phyloP scores from a whole-genome alignment of 2,329 filamentous ascomycete species.

The Blumeriella jaapii region DNA sequence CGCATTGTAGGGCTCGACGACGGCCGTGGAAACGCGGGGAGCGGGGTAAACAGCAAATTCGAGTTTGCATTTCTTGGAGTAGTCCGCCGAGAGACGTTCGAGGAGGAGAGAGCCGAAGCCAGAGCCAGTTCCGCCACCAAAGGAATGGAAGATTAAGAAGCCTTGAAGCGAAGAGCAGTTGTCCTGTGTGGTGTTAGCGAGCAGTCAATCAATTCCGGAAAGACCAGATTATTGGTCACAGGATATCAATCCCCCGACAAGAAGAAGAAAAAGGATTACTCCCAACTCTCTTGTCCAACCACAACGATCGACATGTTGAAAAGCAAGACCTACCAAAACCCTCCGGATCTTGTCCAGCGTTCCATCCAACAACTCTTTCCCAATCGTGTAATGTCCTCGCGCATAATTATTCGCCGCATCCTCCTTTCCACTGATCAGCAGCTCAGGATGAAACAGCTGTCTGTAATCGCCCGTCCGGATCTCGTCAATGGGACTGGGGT shows the following conservation, averaged over 20 bases:
- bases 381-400: constrained; percentile 57
- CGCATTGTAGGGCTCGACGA: constrained; percentile 58
- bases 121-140: constrained; percentile 56
- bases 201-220: too few species aligned
- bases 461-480: constrained; percentile 52
- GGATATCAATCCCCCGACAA: too few species aligned
- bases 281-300: neutral
- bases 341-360: constrained; percentile 54
- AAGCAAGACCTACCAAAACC: constrained; percentile 38
- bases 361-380: constrained; percentile 53
- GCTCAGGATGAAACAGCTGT: constrained; percentile 53
- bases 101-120: constrained; percentile 54
- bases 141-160: constrained; percentile 59
- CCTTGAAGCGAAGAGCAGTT: constrained; percentile 56
- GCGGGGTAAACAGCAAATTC: constrained; percentile 57
- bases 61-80: constrained; percentile 57
- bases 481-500: constrained; percentile 57
- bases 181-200: constrained; percentile 36
- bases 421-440: constrained; percentile 56
- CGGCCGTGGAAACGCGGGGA: constrained; percentile 51
- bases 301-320: neutral
- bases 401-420: constrained; percentile 62
- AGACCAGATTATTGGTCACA: too few species aligned
- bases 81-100: constrained; percentile 52
- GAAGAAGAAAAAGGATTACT: too few species aligned